Percentiles rank a stretch among this genome's conserved stretches.
phyloP scores from a whole-genome alignment of 495 filamentous ascomycete genomes.

The Penicillium pancosmium region DNA sequence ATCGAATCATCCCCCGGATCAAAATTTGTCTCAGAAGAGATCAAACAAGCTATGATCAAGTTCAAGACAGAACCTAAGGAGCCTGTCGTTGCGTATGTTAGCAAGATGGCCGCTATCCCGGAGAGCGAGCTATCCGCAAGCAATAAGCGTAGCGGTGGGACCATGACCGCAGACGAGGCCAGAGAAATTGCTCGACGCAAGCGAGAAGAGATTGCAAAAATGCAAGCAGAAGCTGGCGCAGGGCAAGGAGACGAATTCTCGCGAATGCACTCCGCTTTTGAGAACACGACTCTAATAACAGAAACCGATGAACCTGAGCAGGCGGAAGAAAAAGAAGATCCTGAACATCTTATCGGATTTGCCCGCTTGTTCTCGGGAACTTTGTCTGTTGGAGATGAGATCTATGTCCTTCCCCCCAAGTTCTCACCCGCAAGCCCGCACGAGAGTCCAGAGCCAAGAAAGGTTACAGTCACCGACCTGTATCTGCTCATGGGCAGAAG shows the following conservation, averaged over 20 bases:
- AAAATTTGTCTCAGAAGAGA: constrained; percentile 61
- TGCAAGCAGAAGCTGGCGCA: constrained; percentile 61
- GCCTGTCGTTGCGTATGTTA: constrained; percentile 92
- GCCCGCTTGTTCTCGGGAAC: constrained; percentile 91
- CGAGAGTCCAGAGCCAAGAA: constrained; percentile 73
- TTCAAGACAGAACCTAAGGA: constrained; percentile 70
- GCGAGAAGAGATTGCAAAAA: constrained; percentile 78
- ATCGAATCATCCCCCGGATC: constrained; percentile 81
- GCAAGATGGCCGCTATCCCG: constrained; percentile 96
- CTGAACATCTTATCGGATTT: constrained; percentile 92
- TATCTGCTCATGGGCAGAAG: constrained; percentile 96
- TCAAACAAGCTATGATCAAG: constrained; percentile 78
- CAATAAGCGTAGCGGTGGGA: constrained; percentile 59
- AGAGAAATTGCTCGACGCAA: constrained; percentile 85
- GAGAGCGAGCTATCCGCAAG: constrained; percentile 88
- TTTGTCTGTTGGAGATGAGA: constrained; percentile 81
- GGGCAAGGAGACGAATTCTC: constrained; percentile 44
- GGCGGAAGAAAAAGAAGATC: constrained; percentile 57
- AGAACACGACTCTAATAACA: constrained; percentile 54
- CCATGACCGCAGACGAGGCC: constrained; percentile 86
- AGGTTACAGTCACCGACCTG: constrained; percentile 81
- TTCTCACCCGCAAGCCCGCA: constrained; percentile 82
- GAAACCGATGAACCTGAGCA: constrained; percentile 39
- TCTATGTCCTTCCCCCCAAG: constrained; percentile 91
- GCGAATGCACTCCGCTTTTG: constrained; percentile 57